These are phyloP conservation scores for Staphylotrichum longicolle DNA, from an alignment of 495 filamentous ascomycete genomes.

Conservation along the genomic window DNA sequence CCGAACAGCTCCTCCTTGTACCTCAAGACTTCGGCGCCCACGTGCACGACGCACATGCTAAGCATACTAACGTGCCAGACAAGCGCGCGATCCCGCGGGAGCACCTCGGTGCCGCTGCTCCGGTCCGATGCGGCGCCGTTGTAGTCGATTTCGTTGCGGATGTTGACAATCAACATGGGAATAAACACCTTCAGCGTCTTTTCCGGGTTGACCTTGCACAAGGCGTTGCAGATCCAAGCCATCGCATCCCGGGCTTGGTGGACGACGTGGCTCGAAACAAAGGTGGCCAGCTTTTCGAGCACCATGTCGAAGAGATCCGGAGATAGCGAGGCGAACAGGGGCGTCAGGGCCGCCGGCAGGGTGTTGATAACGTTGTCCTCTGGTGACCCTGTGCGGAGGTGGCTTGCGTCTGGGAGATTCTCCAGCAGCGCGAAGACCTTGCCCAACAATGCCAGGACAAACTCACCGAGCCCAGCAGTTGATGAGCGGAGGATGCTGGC, in stretches of 20 bases:
- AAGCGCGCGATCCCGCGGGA: constrained; percentile 86
- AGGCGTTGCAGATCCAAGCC: constrained; percentile 95
- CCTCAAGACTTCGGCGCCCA: constrained; percentile 81
- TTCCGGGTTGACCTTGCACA: constrained; percentile 91
- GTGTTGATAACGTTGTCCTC: constrained; percentile 98
- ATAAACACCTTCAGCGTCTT: constrained; percentile 88
- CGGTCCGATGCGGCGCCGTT: constrained; percentile 95
- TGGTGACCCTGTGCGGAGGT: constrained; percentile 82
- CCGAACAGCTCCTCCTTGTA: constrained; percentile 86
- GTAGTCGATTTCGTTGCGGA: constrained; percentile 94
- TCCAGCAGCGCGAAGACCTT: constrained; percentile 93
- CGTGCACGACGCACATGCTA: constrained; percentile 97
- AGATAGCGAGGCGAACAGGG: constrained; percentile 86
- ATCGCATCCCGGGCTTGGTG: constrained; percentile 97
- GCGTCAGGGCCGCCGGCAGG: constrained; percentile 85
- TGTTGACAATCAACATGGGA: constrained; percentile 83
- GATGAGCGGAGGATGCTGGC: constrained; percentile 92
- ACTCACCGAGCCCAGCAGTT: constrained; percentile 89
- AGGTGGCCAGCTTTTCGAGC: constrained; percentile 84
- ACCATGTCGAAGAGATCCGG: constrained; percentile 91
- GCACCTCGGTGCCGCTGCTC: constrained; percentile 87
- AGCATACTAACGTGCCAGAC: constrained; percentile 98
- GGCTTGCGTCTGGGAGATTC: constrained; percentile 86
- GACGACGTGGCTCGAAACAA: constrained; percentile 93
- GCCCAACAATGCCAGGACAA: constrained; percentile 82